phyloP scores from a whole-genome alignment of 306 rosid genomes.

The Parietaria judaica region DNA sequence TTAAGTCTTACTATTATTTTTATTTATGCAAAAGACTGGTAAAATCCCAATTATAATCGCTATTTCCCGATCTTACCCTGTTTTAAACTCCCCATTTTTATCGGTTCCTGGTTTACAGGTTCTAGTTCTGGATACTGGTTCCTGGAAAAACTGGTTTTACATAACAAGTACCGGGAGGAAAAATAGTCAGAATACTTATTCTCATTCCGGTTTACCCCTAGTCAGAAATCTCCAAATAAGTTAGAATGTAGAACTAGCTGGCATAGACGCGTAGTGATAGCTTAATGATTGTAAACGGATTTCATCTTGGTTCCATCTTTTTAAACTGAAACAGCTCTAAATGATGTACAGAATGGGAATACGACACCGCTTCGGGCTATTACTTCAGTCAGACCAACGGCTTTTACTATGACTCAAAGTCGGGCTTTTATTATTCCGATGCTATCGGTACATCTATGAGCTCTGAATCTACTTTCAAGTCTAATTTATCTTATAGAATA shows the following conservation, averaged over 20 bases:
- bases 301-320: slow-evolving; percentile 21
- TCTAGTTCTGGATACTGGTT: no score
- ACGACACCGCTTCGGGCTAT: slow-evolving; percentile 73
- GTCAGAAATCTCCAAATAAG: not conserved
- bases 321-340: slow-evolving; percentile 37
- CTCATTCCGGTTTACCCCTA: no score
- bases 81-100: no score
- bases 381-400: slow-evolving; percentile 76
- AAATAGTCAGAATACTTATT: not conserved
- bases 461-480: not conserved
- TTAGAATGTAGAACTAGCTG: not conserved
- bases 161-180: not conserved
- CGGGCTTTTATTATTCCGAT: slow-evolving; percentile 88
- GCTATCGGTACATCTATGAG: slow-evolving; percentile 47
- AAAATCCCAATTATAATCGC: no score
- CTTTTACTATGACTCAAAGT: slow-evolving; percentile 67
- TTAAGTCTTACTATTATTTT: no score
- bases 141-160: not conserved
- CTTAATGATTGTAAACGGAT: not conserved
- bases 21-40: no score
- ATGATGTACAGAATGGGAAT: slow-evolving; percentile 76
- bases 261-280: not conserved
- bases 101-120: no score
- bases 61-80: no score
- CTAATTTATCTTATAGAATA: not conserved